Base-by-base conservation (phyloP, 441 rosid species). In the Aleurites moluccanus region DNA sequence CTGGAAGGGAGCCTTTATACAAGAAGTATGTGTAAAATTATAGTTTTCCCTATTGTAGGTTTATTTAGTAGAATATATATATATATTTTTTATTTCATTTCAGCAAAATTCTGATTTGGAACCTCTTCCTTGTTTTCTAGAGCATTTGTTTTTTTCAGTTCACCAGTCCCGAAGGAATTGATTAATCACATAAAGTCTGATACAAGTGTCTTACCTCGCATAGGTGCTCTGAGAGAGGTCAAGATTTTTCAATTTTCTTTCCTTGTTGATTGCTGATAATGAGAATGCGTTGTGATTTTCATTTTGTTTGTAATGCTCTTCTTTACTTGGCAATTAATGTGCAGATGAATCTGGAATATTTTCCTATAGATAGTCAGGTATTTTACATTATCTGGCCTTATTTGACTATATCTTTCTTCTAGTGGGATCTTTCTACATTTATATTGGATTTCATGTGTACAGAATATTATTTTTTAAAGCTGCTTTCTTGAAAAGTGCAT, bases 271-370 rank as follows among this genome's bases (percentile, higher is more conserved):
- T 61, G 56, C 65, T 71, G 74, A 53, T 3, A 38, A 74, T 76
- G 60, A 53, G 67, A 53, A 45, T 23, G 40, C 13, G 23, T 7
- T 14, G 9, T 76, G 47, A 9, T 70, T 57, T 21, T 64, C 49
- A 15, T 57, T 70, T 79, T 78, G 28, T 56, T 25, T 64, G 69
- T 80, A 42, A 78, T 73, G 45, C 28, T 60, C 64, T 72, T 75
- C 21, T 47, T 35, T 75, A 40, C 16, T 56, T 68, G 64, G 20
- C 76, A 70, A n/a, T n/a, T n/a, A n/a, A 28, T 74, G 59, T 88
- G 88, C 97, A 96, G 99, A 91, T 96, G 99, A 96, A 96, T 83
- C 80, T 96, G 91, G 99, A 96, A 78, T 96, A 89, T 80, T 94
- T 94, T 83, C 89, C 98, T 16, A 90, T 94, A 69, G 98, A 96